phyloP scores from a whole-genome alignment of 2,329 filamentous ascomycete genomes.

The Westerdykella ornata region DNA sequence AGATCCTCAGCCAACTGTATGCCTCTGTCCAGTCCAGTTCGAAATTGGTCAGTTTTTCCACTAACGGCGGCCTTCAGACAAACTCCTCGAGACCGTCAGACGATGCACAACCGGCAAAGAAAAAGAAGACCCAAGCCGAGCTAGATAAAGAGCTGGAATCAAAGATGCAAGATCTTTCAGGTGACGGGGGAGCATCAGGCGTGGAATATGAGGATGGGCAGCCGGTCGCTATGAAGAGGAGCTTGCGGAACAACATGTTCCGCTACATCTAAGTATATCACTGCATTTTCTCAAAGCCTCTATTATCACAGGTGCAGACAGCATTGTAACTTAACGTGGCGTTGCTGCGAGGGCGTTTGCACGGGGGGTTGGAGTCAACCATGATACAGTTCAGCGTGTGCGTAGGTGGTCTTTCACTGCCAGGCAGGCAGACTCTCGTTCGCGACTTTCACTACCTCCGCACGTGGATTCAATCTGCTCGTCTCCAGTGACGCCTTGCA shows the following conservation, averaged over 20 bases:
- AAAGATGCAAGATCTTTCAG: conserved; percentile 60
- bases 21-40: not conserved
- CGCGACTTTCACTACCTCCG: too few relatives aligned
- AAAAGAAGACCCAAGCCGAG: conserved; percentile 54
- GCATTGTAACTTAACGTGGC: too few relatives aligned
- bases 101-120: conserved; percentile 13
- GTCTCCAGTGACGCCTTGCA: too few relatives aligned
- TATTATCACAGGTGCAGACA: too few relatives aligned
- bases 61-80: not conserved
- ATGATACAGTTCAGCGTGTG: too few relatives aligned
- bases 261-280: conserved; percentile 48
- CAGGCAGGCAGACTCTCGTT: too few relatives aligned
- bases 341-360: too few relatives aligned
- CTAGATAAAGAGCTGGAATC: conserved; percentile 59
- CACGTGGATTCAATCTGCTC: too few relatives aligned
- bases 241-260: conserved; percentile 73
- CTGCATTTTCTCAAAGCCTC: too few relatives aligned
- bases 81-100: conserved; percentile 3
- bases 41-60: too few relatives aligned
- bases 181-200: conserved; percentile 64
- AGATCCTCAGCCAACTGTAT: conserved; percentile 5
- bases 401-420: too few relatives aligned
- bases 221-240: conserved; percentile 64
- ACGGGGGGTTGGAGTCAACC: too few relatives aligned
- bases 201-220: conserved; percentile 70